Conservation (phyloP, 2,329 filamentous ascomycete genomes). For the Metarhizium sp. region DNA sequence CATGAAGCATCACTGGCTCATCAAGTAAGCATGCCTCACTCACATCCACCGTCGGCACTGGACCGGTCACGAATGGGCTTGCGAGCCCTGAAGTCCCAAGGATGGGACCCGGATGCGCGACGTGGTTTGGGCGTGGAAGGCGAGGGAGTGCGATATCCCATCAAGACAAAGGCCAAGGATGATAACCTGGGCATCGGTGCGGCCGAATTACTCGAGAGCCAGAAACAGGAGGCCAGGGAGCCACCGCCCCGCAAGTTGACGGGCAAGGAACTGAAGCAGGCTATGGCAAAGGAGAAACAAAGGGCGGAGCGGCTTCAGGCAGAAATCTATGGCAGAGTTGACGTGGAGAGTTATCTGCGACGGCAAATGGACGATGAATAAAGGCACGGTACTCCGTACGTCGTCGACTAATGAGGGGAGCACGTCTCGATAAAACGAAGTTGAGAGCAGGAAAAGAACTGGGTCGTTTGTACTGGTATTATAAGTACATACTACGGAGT, state of each 20-base stretch:
- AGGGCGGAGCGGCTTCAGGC: conserved; percentile 54
- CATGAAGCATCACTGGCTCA: conserved; percentile 61
- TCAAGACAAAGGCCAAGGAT: conserved; percentile 63
- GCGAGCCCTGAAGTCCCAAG: conserved; percentile 53
- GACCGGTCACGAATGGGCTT: conserved; percentile 64
- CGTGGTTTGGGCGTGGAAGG: conserved; percentile 61
- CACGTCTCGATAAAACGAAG: no score
- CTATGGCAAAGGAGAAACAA: conserved; percentile 39
- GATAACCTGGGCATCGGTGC: conserved; percentile 67
- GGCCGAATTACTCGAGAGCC: conserved; percentile 13
- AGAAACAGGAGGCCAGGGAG: conserved; percentile 32
- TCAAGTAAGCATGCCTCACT: conserved; percentile 59
- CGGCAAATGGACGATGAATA: conserved; percentile 15
- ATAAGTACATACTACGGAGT: no score
- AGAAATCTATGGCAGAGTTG: conserved; percentile 66
- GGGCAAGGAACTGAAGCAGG: conserved; percentile 40
- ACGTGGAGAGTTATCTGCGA: conserved; percentile 66
- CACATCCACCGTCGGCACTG: conserved; percentile 62
- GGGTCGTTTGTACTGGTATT: no score
- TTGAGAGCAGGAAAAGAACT: no score
- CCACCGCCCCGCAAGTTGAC: conserved; percentile 49
- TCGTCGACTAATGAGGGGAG: no score
- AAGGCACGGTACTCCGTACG: background rate
- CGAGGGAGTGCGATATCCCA: conserved; percentile 65
- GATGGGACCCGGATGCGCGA: conserved; percentile 67